Percentiles rank a stretch among this genome's conserved stretches.
phyloP scores from a whole-genome alignment of 306 rosid species.

The Acacia melanoxylon region DNA sequence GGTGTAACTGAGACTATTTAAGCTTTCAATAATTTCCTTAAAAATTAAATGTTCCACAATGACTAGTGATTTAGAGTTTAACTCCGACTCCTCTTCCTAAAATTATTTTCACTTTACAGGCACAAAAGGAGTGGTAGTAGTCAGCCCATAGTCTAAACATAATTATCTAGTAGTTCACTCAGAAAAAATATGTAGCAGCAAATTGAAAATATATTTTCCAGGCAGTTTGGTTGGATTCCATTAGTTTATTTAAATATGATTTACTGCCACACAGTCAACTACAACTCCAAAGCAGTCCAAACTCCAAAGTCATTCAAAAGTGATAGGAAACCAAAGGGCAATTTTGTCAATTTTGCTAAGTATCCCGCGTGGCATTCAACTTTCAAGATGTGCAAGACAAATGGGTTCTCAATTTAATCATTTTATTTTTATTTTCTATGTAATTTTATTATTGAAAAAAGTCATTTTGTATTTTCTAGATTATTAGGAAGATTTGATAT shows the following conservation, averaged over 20 bases:
- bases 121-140: background rate
- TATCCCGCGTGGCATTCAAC: too few relatives aligned
- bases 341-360: too few relatives aligned
- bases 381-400: too few relatives aligned
- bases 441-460: too few relatives aligned
- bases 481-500: too few relatives aligned
- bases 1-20: background rate
- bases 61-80: background rate
- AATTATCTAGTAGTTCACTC: background rate
- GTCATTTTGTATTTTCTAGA: too few relatives aligned
- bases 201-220: background rate
- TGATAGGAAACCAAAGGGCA: too few relatives aligned
- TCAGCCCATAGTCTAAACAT: background rate
- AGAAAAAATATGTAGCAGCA: background rate
- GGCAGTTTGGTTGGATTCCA: background rate
- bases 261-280: background rate
- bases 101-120: background rate
- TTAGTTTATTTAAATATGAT: background rate
- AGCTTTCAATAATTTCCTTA: background rate
- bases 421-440: too few relatives aligned
- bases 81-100: background rate
- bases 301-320: background rate
- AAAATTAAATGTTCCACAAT: background rate
- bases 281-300: slow-evolving; percentile 2
- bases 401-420: too few relatives aligned